These are phyloP conservation scores for Oldenlandia corymbosa DNA, from an alignment of 257 asterid genomes.

Conservation along the genomic window DNA sequence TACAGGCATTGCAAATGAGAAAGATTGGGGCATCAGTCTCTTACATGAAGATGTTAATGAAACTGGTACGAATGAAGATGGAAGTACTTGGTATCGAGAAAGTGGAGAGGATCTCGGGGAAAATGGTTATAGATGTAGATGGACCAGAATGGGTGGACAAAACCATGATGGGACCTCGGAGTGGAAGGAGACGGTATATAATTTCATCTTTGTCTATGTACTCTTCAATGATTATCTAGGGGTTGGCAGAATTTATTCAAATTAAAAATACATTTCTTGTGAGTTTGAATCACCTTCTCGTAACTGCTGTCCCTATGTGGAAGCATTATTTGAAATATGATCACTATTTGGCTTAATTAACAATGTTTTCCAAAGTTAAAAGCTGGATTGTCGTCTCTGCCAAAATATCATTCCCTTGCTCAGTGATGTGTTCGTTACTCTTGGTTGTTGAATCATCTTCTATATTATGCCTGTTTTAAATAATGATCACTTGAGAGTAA, in stretches of 20 bases:
- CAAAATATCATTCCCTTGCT: neutral
- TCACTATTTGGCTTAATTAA: neutral
- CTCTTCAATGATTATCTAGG: neutral
- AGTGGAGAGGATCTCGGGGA: slow-evolving; percentile 93
- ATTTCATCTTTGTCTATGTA: slow-evolving; percentile 13
- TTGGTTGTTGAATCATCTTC: neutral
- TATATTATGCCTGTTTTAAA: neutral
- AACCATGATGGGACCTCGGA: slow-evolving; percentile 65
- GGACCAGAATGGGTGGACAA: slow-evolving; percentile 95
- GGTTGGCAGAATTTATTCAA: neutral
- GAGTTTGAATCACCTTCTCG: neutral
- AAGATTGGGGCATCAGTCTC: slow-evolving; percentile 92
- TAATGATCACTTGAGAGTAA: neutral
- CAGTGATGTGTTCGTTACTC: neutral
- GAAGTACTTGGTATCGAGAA: slow-evolving; percentile 85
- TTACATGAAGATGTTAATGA: slow-evolving; percentile 63
- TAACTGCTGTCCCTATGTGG: neutral
- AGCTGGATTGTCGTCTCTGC: neutral
- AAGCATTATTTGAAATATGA: neutral
- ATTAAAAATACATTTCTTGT: neutral
- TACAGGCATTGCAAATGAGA: slow-evolving; percentile 96
- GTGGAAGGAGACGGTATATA: slow-evolving; percentile 94
- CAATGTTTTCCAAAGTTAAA: neutral
- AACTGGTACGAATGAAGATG: slow-evolving; percentile 84
- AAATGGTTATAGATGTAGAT: slow-evolving; percentile 89